These are phyloP conservation scores for Ascochyta lentis DNA, from an alignment of 2,329 filamentous ascomycete species.

Conservation along the genomic window DNA sequence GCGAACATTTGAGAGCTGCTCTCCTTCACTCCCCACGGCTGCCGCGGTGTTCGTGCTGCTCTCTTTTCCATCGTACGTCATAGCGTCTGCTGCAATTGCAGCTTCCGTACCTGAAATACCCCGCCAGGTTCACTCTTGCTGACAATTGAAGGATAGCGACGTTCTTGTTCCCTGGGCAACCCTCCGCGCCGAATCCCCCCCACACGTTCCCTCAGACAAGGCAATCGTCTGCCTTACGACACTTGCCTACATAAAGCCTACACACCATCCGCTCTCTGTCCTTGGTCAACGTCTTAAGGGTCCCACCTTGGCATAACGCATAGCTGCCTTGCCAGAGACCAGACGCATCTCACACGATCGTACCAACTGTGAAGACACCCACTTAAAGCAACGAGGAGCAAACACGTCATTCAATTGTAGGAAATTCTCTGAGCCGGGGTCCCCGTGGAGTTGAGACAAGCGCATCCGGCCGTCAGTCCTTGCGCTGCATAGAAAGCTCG, in stretches of 20 bases:
- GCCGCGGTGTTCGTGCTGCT: slow-evolving; percentile 18
- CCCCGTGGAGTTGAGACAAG: neutral
- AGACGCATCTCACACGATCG: neutral
- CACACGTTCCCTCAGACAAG: slow-evolving; percentile 18
- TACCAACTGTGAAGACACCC: neutral
- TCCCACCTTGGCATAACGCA: neutral
- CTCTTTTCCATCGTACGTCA: slow-evolving; percentile 20
- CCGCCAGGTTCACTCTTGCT: slow-evolving; percentile 9
- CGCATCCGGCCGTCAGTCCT: neutral
- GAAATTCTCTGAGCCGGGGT: neutral
- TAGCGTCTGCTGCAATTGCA: slow-evolving; percentile 18
- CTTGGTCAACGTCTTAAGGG: neutral
- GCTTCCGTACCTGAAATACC: slow-evolving; percentile 3
- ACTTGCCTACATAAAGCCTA: slow-evolving; percentile 6
- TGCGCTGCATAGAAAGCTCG: neutral
- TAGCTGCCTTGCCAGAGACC: neutral
- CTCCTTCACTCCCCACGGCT: slow-evolving; percentile 21
- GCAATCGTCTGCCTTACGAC: slow-evolving; percentile 30
- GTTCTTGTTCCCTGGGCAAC: slow-evolving; percentile 31
- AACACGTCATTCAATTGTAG: slow-evolving; percentile 1
- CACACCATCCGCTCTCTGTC: neutral
- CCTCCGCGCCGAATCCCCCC: slow-evolving; percentile 20
- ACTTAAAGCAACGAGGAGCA: neutral
- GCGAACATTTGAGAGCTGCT: slow-evolving; percentile 22
- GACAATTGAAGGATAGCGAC: slow-evolving; percentile 21